These are phyloP conservation scores for Pichia sp. DNA, from an alignment of 1,139 yeast genomes.

Conservation along the genomic window DNA sequence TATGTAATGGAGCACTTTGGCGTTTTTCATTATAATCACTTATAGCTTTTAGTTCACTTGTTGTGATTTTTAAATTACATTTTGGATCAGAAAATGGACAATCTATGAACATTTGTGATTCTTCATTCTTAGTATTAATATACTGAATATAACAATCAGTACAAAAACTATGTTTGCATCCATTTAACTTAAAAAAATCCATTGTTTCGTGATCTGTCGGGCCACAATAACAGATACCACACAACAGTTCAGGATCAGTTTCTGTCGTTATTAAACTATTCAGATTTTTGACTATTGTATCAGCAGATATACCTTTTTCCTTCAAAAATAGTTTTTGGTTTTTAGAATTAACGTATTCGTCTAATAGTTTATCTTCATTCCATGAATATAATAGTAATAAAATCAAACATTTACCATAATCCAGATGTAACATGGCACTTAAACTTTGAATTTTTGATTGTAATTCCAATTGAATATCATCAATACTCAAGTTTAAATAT, in stretches of 20 bases:
- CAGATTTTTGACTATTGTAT: constrained; percentile 27
- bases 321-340: constrained; percentile 38
- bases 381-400: constrained; percentile 60
- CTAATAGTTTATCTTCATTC: constrained; percentile 69
- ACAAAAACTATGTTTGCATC: constrained; percentile 71
- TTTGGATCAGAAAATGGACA: constrained; percentile 46
- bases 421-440: constrained; percentile 23
- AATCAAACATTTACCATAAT: constrained; percentile 28
- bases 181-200: constrained; percentile 42
- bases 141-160: constrained; percentile 59
- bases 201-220: constrained; percentile 29
- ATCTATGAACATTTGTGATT: constrained; percentile 50
- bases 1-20: neutral
- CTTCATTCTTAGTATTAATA: constrained; percentile 40
- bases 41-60: constrained; percentile 22
- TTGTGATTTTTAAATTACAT: constrained; percentile 21
- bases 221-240: constrained; percentile 68
- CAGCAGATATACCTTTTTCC: constrained; percentile 29
- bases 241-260: constrained; percentile 36
- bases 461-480: constrained; percentile 24
- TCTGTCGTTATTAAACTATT: constrained; percentile 18
- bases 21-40: constrained; percentile 20
- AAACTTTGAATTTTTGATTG: constrained; percentile 18
- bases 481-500: constrained; percentile 20
- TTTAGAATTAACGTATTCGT: constrained; percentile 49